Evolutionary conservation across 2,329 filamentous ascomycete species (phyloP), one percentile per base, ranked within the genome.

Genomic region (Penicillium sp.): DNA sequence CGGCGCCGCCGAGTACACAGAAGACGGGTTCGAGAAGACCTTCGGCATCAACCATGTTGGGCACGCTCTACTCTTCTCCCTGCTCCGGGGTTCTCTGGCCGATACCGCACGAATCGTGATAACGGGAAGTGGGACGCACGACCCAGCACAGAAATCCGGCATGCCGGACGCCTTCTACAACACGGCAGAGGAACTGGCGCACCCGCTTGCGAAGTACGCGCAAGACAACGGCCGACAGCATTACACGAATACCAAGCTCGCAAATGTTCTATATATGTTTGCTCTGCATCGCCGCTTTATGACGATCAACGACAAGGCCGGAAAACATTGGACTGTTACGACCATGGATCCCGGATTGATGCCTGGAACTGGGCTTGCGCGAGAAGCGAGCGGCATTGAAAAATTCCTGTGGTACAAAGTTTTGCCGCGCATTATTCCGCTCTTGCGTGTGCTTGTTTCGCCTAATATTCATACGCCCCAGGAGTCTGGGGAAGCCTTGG

Each of bases 1-100:
- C 0, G 63, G 62, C 0, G 57, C 57, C 0, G 48, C 78, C 1
- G 26, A 60, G 0, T 70, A 73, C 46, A 77, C 75, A 0, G 55
- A 49, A 0, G 76, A 81, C n/a, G 78, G 79, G 4, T 62, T 81
- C 40, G 81, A 83, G 59, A 64, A 67, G 31, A 81, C 77, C 1
- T 83, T 83, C 57, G 79, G 67, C 4, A 72, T 82, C 60, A 78
- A 73, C 55, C 80, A 83, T 57, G 69, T 82, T 42, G 80, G 80
- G 3, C 79, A 83, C 57, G 75, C 79, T 1, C 67, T 82, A 0
- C 72, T 82, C 0, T 81, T 82, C 63, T 75, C 78, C 49, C 74
- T 83, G 1, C 69, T 83, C 1, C 65, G 59, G 1, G 73, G 75
- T 0, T 48, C 72, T 47, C 68, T 83, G 8, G 73, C 74, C 3